Evolutionary conservation across 2,329 filamentous ascomycete species (phyloP).

Genomic region (Botryotinia calthae): DNA sequence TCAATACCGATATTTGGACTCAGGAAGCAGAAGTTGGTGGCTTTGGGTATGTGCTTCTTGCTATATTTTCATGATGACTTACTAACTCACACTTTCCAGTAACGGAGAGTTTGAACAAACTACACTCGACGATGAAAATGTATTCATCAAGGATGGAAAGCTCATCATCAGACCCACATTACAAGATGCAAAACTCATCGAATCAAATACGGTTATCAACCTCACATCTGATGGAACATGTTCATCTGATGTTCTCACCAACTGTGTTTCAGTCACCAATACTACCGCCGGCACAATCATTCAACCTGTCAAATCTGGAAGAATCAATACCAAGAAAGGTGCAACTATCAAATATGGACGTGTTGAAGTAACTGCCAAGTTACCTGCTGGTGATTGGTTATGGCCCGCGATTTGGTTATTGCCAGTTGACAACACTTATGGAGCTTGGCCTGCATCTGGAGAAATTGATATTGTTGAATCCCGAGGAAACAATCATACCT

Average conservation of each 20-base stretch:
- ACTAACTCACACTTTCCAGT: conserved; percentile 42
- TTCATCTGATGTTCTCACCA: conserved; percentile 56
- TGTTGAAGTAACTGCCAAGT: conserved; percentile 73
- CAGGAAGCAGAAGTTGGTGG: conserved; percentile 47
- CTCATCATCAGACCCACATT: conserved; percentile 76
- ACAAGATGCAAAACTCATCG: conserved; percentile 65
- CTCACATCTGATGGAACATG: conserved; percentile 65
- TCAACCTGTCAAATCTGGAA: conserved; percentile 73
- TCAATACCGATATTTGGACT: conserved; percentile 48
- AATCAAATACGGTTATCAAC: conserved; percentile 65
- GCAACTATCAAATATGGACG: conserved; percentile 76
- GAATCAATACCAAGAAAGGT: conserved; percentile 71
- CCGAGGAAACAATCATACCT: conserved; percentile 78
- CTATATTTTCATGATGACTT: conserved; percentile 40
- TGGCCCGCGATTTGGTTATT: conserved; percentile 95
- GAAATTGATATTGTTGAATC: conserved; percentile 83
- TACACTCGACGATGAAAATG: conserved; percentile 69
- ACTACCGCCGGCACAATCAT: conserved; percentile 74
- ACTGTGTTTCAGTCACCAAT: conserved; percentile 73
- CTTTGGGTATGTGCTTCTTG: conserved; percentile 53
- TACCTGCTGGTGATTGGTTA: conserved; percentile 79
- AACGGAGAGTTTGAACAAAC: conserved; percentile 82
- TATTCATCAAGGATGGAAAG: conserved; percentile 66
- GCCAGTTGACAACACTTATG: conserved; percentile 69
- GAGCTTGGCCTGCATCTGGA: conserved; percentile 73